Conservation (phyloP, 2,329 filamentous ascomycete species). For the Apiospora marii region DNA sequence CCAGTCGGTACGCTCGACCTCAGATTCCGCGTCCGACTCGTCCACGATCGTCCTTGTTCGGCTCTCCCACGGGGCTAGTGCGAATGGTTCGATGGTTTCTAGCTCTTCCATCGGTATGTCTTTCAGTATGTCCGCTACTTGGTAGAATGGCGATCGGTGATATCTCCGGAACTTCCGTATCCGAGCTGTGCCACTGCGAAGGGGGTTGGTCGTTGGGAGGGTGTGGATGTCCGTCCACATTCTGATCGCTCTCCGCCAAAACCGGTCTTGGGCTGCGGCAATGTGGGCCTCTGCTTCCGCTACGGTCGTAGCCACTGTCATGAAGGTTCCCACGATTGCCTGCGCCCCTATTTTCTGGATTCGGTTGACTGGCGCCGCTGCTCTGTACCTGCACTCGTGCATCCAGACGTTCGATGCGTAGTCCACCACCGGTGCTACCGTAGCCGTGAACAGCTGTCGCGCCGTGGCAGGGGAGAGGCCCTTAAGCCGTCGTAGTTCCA, state of each 20-base stretch:
- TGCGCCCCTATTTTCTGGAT: background rate
- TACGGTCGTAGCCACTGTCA: background rate
- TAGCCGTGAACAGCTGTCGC: constrained; percentile 13
- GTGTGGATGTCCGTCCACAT: no score
- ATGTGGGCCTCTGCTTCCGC: background rate
- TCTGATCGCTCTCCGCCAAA: no score
- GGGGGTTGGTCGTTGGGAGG: no score
- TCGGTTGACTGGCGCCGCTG: background rate
- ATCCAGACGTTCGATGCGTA: constrained; percentile 6
- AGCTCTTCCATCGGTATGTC: constrained; percentile 3
- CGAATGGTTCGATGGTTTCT: no score
- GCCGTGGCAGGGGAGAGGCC: constrained; percentile 8
- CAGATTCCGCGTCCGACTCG: background rate
- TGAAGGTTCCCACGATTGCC: background rate
- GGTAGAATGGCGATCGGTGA: no score
- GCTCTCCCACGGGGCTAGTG: constrained; percentile 16
- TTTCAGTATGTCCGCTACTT: no score
- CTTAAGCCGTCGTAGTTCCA: background rate
- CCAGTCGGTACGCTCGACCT: constrained; percentile 17
- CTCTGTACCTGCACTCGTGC: no score
- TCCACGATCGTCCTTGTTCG: no score
- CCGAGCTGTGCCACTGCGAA: no score
- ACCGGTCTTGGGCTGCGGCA: no score
- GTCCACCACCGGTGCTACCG: constrained; percentile 11
- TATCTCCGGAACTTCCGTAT: no score